phyloP scores from a whole-genome alignment of 2,329 filamentous ascomycete genomes.

The Pleoardoris graminearum region DNA sequence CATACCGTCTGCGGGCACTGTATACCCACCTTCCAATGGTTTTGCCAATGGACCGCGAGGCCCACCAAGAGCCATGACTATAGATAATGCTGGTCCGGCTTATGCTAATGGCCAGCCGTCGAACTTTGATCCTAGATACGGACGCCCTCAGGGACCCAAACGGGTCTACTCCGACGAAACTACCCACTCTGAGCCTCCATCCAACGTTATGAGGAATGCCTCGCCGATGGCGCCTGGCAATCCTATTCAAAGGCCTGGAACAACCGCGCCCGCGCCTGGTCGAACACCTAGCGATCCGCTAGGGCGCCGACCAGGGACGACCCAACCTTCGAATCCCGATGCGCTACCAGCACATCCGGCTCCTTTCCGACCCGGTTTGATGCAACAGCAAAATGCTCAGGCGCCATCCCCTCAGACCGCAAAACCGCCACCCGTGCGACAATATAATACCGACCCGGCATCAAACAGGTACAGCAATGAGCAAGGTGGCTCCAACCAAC shows the following conservation, averaged over 20 bases:
- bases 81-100: slow-evolving; percentile 18
- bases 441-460: slow-evolving; percentile 53
- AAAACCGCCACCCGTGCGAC: slow-evolving; percentile 57
- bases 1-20: slow-evolving; percentile 55
- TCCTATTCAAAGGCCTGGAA: slow-evolving; percentile 35
- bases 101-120: slow-evolving; percentile 25
- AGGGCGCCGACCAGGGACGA: slow-evolving; percentile 46
- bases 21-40: slow-evolving; percentile 27
- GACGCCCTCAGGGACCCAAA: slow-evolving; percentile 33
- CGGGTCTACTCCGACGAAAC: slow-evolving; percentile 41
- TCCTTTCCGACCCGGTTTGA: slow-evolving; percentile 58
- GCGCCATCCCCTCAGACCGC: slow-evolving; percentile 29
- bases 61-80: slow-evolving; percentile 30
- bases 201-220: slow-evolving; percentile 35
- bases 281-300: slow-evolving; percentile 34
- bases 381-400: slow-evolving; percentile 39
- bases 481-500: slow-evolving; percentile 18
- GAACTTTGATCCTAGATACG: slow-evolving; percentile 35
- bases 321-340: slow-evolving; percentile 55
- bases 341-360: slow-evolving; percentile 59
- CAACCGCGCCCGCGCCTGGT: slow-evolving; percentile 34
- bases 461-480: slow-evolving; percentile 38
- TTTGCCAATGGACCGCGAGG: slow-evolving; percentile 33
- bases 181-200: slow-evolving; percentile 42
- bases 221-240: slow-evolving; percentile 32